These are phyloP conservation scores for Lepiota venenata DNA, from an alignment of 768 basidiomycete species.

Conservation along the genomic window DNA sequence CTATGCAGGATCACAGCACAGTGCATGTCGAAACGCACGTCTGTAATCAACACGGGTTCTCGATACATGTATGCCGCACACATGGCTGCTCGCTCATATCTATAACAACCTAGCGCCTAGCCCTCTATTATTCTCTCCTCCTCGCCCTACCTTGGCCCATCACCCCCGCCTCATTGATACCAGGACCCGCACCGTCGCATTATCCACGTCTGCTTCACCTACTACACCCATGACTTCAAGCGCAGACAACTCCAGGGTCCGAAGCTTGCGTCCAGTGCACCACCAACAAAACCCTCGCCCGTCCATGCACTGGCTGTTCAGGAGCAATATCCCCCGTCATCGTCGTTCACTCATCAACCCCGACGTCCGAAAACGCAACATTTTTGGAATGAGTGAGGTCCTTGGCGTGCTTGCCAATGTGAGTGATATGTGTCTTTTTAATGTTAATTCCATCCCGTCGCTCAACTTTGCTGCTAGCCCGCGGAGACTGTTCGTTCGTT, in stretches of 20 bases:
- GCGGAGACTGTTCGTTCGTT: slow-evolving; percentile 76
- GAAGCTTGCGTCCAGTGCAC: slow-evolving; percentile 15
- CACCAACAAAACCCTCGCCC: slow-evolving; percentile 21
- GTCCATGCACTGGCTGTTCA: slow-evolving; percentile 72
- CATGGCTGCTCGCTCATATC: slow-evolving; percentile 17
- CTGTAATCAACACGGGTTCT: not conserved
- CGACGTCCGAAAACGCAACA: slow-evolving; percentile 63
- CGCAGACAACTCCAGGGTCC: slow-evolving; percentile 10
- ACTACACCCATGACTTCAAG: slow-evolving; percentile 13
- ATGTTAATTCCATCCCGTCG: not conserved
- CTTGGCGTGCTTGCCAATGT: slow-evolving; percentile 74
- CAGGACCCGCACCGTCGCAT: slow-evolving; percentile 4
- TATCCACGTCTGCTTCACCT: not conserved
- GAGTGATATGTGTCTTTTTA: slow-evolving; percentile 23
- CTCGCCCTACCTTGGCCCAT: not conserved
- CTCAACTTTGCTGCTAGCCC: slow-evolving; percentile 44
- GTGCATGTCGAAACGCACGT: slow-evolving; percentile 9
- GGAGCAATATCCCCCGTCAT: slow-evolving; percentile 67
- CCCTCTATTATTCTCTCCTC: slow-evolving; percentile 10
- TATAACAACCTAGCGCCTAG: slow-evolving; percentile 7
- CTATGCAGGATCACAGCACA: slow-evolving; percentile 8
- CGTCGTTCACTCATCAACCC: slow-evolving; percentile 56
- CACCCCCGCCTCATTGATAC: slow-evolving; percentile 7
- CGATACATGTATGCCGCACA: slow-evolving; percentile 10
- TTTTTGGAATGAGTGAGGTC: slow-evolving; percentile 81